Evolutionary conservation across 2,329 filamentous ascomycete genomes (phyloP).

Genomic region (Pseudogymnoascus sp.): DNA sequence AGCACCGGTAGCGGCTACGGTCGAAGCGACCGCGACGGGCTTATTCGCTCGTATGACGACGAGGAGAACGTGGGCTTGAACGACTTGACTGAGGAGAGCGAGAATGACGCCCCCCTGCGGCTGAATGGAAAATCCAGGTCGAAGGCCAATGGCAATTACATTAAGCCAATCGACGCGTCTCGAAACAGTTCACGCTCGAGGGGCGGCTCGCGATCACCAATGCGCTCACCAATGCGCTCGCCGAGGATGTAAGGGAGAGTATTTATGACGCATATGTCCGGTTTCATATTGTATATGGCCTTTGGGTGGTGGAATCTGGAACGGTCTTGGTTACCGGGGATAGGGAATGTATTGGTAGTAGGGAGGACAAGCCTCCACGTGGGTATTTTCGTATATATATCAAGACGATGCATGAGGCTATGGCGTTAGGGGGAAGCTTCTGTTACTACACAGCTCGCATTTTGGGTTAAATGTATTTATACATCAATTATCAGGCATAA

Average conservation of each 20-base stretch:
- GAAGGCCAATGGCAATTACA: conserved; percentile 1
- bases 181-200: conserved; percentile 4
- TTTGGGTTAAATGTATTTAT: conserved; percentile 6
- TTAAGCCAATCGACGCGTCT: not conserved
- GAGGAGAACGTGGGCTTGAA: conserved; percentile 67
- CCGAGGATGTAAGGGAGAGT: not conserved
- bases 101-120: conserved; percentile 42
- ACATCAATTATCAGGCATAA: conserved; percentile 1
- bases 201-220: not conserved
- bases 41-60: conserved; percentile 85
- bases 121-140: not conserved
- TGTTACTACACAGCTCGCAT: conserved; percentile 3
- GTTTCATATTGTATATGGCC: conserved; percentile 5
- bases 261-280: not conserved
- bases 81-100: conserved; percentile 71
- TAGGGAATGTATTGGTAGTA: conserved; percentile 4
- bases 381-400: conserved; percentile 5
- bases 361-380: not conserved
- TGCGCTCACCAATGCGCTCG: not conserved
- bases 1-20: conserved; percentile 54
- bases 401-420: conserved; percentile 7
- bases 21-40: conserved; percentile 62
- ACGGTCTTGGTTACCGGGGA: conserved; percentile 2
- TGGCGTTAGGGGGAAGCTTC: conserved; percentile 2
- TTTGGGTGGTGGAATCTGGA: conserved; percentile 2